These are phyloP conservation scores for Ascosphaera acerosa DNA, from an alignment of 2,329 filamentous ascomycete species.

Conservation along the genomic window DNA sequence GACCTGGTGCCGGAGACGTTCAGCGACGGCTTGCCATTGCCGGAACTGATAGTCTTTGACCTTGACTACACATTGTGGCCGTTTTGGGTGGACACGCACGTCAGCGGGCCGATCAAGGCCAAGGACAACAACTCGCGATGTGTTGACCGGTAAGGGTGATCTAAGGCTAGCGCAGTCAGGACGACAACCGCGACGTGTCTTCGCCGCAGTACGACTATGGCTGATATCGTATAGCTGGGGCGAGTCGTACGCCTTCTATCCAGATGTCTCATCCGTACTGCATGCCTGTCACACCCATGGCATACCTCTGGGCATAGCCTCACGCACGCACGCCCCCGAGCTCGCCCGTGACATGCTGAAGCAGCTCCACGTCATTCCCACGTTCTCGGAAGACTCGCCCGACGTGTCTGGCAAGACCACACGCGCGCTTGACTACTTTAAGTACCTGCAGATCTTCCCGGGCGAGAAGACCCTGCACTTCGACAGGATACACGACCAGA, in stretches of 20 bases:
- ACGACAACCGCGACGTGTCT: constrained; percentile 3
- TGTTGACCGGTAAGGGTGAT: constrained; percentile 17
- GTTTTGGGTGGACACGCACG: constrained; percentile 92
- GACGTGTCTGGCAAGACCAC: constrained; percentile 22
- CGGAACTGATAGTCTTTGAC: constrained; percentile 72
- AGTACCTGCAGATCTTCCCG: constrained; percentile 38
- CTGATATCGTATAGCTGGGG: constrained; percentile 20
- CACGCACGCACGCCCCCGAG: constrained; percentile 54
- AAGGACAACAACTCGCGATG: constrained; percentile 26
- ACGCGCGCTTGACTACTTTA: constrained; percentile 27
- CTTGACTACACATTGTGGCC: constrained; percentile 98
- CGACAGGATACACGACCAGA: constrained; percentile 41
- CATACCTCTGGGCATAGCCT: constrained; percentile 46
- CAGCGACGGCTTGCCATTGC: constrained; percentile 43
- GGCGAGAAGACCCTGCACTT: constrained; percentile 73
- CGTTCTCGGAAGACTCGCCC: constrained; percentile 16
- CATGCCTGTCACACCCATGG: constrained; percentile 29
- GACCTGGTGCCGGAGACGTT: constrained; percentile 27
- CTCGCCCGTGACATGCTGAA: constrained; percentile 60
- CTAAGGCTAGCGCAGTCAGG: too few relatives aligned
- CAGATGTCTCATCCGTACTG: constrained; percentile 41
- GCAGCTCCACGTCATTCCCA: constrained; percentile 35
- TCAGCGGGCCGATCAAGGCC: constrained; percentile 45
- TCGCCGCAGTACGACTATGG: background rate
- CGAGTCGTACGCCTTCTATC: constrained; percentile 46